A percentile compares a stretch with the other conserved stretches of the same genome.
Evolutionary conservation across 2,329 filamentous ascomycete species (phyloP).

Genomic region (Talaromyces sp.): DNA sequence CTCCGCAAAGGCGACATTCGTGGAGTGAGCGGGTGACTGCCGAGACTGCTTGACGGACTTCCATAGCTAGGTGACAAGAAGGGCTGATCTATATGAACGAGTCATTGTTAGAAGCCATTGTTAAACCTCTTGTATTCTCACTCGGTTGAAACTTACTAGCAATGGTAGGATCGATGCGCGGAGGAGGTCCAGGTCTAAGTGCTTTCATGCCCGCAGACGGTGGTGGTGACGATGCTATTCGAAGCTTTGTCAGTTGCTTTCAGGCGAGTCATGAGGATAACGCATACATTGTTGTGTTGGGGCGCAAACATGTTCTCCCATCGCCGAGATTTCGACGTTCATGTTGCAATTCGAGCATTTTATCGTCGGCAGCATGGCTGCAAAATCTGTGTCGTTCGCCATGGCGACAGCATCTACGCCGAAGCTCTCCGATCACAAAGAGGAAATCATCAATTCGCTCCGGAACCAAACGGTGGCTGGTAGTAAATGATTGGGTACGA

Average conservation of each 20-base stretch:
- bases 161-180: slow-evolving; percentile 55
- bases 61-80: slow-evolving; percentile 51
- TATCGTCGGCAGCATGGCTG: slow-evolving; percentile 73
- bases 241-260: slow-evolving; percentile 20
- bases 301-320: slow-evolving; percentile 78
- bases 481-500: neutral
- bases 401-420: slow-evolving; percentile 24
- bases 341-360: slow-evolving; percentile 79
- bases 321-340: slow-evolving; percentile 76
- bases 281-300: slow-evolving; percentile 28
- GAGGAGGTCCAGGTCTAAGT: slow-evolving; percentile 48
- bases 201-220: slow-evolving; percentile 32
- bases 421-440: slow-evolving; percentile 14
- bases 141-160: slow-evolving; percentile 51
- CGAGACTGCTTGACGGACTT: slow-evolving; percentile 62
- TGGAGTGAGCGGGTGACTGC: slow-evolving; percentile 62
- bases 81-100: slow-evolving; percentile 33
- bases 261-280: slow-evolving; percentile 7
- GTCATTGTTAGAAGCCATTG: neutral
- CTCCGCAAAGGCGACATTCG: slow-evolving; percentile 35
- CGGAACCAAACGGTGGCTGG: neutral
- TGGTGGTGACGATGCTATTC: slow-evolving; percentile 27
- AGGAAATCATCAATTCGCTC: slow-evolving; percentile 11
- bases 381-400: slow-evolving; percentile 51
- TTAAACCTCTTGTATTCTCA: neutral